Evolutionary conservation across 208 protist species (phyloP).

Genomic region (Acanthamoeba culbertsoni): DNA sequence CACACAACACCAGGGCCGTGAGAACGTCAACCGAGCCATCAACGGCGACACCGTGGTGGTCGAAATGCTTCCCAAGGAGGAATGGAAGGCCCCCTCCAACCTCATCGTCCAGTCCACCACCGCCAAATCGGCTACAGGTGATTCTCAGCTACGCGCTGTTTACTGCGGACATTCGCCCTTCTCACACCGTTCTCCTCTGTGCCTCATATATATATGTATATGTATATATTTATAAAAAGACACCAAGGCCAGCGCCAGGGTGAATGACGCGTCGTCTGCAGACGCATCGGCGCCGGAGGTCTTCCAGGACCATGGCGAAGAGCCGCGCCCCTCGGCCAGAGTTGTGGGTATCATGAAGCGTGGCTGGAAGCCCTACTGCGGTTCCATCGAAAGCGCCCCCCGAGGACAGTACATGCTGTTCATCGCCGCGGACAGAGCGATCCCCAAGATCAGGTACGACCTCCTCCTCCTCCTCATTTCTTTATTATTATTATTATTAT

Average conservation of each 20-base stretch:
- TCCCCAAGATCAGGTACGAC: slow-evolving; percentile 63
- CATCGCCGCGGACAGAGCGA: slow-evolving; percentile 62
- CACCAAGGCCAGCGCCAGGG: neutral
- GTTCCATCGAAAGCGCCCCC: neutral
- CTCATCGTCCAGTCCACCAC: slow-evolving; percentile 25
- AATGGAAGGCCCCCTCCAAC: slow-evolving; percentile 71
- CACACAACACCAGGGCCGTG: neutral
- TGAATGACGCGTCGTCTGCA: neutral
- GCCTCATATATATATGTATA: neutral
- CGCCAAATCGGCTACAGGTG: neutral
- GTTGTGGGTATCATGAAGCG: slow-evolving; percentile 71
- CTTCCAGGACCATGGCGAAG: neutral
- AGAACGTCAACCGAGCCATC: slow-evolving; percentile 10
- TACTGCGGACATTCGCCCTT: neutral
- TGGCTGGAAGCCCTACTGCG: slow-evolving; percentile 66
- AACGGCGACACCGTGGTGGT: slow-evolving; percentile 74
- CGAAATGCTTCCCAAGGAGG: slow-evolving; percentile 67
- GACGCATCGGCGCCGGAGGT: neutral
- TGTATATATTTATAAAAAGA: neutral
- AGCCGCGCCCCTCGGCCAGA: slow-evolving; percentile 45
- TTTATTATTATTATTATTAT: neutral
- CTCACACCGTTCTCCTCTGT: neutral
- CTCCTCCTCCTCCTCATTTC: neutral
- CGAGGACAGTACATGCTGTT: slow-evolving; percentile 42
- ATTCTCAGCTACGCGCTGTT: neutral